phyloP scores from a whole-genome alignment of 2,329 filamentous ascomycete species.

The Fusarium coffeatum region DNA sequence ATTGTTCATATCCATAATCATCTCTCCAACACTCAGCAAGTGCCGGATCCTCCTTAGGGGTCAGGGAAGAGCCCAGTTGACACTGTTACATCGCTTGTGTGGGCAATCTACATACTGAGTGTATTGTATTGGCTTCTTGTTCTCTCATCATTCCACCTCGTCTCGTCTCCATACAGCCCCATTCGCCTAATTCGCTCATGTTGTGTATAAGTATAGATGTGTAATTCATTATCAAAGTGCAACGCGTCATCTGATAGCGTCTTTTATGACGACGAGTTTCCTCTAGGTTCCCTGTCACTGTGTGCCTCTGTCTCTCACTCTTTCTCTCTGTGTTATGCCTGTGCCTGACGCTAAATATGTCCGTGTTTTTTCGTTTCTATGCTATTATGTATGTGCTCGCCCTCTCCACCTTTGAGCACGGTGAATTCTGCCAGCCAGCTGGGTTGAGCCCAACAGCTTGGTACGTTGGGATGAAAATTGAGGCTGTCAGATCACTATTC shows the following conservation, averaged over 20 bases:
- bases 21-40: constrained; percentile 25
- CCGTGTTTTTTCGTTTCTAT: background rate
- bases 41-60: constrained; percentile 37
- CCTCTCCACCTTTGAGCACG: constrained; percentile 21
- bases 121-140: background rate
- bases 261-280: constrained; percentile 26
- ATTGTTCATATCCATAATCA: background rate
- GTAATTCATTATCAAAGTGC: constrained; percentile 11
- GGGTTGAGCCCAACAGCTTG: constrained; percentile 17
- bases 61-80: constrained; percentile 37
- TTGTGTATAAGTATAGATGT: constrained; percentile 7
- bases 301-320: background rate
- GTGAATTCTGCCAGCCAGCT: constrained; percentile 6
- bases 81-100: constrained; percentile 40
- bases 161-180: constrained; percentile 39
- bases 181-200: constrained; percentile 36
- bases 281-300: background rate
- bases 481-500: constrained; percentile 7
- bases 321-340: background rate
- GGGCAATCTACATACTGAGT: constrained; percentile 6
- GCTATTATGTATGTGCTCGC: background rate
- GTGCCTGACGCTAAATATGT: background rate
- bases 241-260: constrained; percentile 37
- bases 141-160: constrained; percentile 31
- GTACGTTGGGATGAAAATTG: constrained; percentile 13